phyloP scores from a whole-genome alignment of 768 basidiomycete species.

The Tubosaeta sp. region DNA sequence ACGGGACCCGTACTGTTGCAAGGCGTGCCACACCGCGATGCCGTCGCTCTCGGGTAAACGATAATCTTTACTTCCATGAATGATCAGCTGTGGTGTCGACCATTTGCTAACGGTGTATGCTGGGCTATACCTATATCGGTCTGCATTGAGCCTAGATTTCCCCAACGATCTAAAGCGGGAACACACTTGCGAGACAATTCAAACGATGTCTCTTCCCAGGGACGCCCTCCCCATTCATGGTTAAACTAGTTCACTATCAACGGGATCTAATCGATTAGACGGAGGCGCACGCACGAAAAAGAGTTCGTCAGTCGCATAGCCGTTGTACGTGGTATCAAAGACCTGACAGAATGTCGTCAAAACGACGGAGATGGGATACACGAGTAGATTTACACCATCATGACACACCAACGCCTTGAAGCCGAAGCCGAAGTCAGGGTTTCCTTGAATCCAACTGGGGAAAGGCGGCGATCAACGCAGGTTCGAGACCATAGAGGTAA shows the following conservation, averaged over 20 bases:
- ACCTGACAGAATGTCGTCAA: constrained; percentile 37
- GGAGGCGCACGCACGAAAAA: constrained; percentile 63
- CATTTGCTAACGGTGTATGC: constrained; percentile 78
- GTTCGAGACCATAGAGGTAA: neutral
- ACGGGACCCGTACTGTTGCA: constrained; percentile 62
- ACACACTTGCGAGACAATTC: constrained; percentile 53
- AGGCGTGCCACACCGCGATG: constrained; percentile 78
- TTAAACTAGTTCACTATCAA: constrained; percentile 55
- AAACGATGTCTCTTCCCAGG: constrained; percentile 63
- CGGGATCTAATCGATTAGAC: neutral
- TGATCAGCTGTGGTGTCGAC: constrained; percentile 79
- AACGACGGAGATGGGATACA: neutral
- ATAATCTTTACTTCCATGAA: constrained; percentile 88
- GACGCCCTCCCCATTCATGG: constrained; percentile 81
- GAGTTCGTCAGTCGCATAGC: constrained; percentile 88
- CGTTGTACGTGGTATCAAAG: constrained; percentile 74
- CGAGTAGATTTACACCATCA: constrained; percentile 63
- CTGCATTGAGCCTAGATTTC: neutral
- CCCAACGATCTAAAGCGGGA: neutral
- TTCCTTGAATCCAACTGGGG: constrained; percentile 88
- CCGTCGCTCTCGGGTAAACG: constrained; percentile 83
- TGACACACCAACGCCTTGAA: constrained; percentile 93
- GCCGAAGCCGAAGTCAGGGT: constrained; percentile 79
- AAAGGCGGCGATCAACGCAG: constrained; percentile 1
- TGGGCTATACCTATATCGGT: constrained; percentile 59